Evolutionary conservation across 805 yeast genomes (phyloP).

Genomic region (Candida krabiensis): DNA sequence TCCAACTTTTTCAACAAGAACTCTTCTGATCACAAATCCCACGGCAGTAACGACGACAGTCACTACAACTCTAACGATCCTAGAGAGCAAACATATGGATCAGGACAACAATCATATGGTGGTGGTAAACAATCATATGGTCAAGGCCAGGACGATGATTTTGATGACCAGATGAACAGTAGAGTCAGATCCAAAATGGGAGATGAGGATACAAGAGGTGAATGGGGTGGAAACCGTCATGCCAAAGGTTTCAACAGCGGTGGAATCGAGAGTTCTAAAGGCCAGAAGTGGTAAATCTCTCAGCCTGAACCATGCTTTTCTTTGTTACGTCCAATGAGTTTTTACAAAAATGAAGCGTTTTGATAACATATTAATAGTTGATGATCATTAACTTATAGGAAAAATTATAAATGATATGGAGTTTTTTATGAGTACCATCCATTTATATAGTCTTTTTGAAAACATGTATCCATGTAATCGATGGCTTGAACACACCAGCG

Average conservation of each 20-base stretch:
- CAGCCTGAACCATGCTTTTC: too few relatives aligned
- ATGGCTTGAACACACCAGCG: constrained; percentile 26
- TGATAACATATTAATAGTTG: too few relatives aligned
- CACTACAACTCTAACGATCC: background rate
- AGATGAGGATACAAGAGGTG: constrained; percentile 5
- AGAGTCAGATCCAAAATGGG: constrained; percentile 15
- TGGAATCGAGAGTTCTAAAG: constrained; percentile 8
- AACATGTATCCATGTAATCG: constrained; percentile 14
- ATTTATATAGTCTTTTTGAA: constrained; percentile 23
- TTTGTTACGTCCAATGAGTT: too few relatives aligned
- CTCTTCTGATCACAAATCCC: too few relatives aligned
- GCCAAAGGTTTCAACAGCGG: constrained; percentile 11
- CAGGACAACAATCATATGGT: constrained; percentile 1
- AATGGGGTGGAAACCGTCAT: constrained; percentile 10
- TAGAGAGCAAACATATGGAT: background rate
- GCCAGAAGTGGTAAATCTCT: constrained; percentile 14
- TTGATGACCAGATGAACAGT: constrained; percentile 12
- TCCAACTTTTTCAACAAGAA: constrained; percentile 3
- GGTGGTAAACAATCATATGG: constrained; percentile 3
- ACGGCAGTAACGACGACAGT: too few relatives aligned
- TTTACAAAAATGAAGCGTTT: too few relatives aligned
- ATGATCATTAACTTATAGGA: too few relatives aligned
- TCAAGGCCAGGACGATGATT: constrained; percentile 4
- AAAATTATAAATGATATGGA: background rate
- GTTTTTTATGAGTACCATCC: constrained; percentile 27